Evolutionary conservation across 257 asterid genomes (phyloP).

Genomic region (Solanum dulcamara): DNA sequence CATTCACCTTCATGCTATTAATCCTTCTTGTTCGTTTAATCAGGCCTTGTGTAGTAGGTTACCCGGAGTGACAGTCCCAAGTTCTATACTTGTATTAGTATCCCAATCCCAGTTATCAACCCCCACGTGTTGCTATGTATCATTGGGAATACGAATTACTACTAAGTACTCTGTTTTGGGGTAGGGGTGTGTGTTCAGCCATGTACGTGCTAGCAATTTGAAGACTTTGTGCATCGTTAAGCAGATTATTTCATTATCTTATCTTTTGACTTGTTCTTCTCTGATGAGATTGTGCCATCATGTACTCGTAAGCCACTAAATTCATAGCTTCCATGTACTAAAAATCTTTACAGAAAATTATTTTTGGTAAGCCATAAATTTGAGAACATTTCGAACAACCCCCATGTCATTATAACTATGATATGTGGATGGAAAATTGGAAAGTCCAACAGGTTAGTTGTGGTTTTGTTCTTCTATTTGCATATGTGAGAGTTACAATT

Average conservation of each 20-base stretch:
- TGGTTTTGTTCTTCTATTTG: neutral
- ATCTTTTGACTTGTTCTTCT: neutral
- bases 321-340: neutral
- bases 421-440: neutral
- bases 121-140: neutral
- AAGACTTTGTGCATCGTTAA: neutral
- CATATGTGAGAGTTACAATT: neutral
- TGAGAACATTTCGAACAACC: neutral
- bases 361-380: neutral
- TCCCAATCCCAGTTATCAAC: neutral
- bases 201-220: neutral
- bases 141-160: neutral
- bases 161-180: neutral
- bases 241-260: neutral
- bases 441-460: neutral
- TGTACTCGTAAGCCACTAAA: neutral
- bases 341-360: neutral
- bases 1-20: neutral
- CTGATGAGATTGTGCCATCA: neutral
- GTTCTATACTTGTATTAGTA: neutral
- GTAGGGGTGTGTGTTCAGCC: neutral
- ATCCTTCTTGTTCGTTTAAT: neutral
- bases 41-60: neutral
- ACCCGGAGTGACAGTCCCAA: neutral
- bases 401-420: neutral